Conservation (phyloP, 169 alveolate genomes). For the Amoebophrya sp. region DNA sequence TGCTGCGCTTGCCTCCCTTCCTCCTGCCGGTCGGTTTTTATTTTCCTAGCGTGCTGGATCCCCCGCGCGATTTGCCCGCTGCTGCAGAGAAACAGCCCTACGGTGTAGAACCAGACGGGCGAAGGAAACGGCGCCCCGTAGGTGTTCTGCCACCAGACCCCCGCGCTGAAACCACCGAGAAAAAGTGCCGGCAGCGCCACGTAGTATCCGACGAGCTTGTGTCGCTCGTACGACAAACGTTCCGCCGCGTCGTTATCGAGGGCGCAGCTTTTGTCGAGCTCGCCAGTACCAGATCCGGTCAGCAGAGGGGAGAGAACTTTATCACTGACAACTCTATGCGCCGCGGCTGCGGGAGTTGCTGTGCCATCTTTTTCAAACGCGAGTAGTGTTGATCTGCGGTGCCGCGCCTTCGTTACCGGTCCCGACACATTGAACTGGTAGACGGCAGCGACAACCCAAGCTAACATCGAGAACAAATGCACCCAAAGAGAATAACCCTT, state of each 20-base stretch:
- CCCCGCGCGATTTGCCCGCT: background rate
- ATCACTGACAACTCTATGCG: too few relatives aligned
- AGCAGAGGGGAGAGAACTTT: too few relatives aligned
- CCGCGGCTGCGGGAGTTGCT: too few relatives aligned
- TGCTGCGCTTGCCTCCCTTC: background rate
- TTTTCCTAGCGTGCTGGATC: background rate
- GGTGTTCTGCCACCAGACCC: conserved; percentile 4
- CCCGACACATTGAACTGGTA: too few relatives aligned
- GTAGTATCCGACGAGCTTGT: background rate
- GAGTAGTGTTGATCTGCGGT: too few relatives aligned
- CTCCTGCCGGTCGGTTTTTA: background rate
- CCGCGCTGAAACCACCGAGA: background rate
- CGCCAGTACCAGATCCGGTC: too few relatives aligned
- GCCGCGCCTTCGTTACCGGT: too few relatives aligned
- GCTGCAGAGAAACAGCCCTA: background rate
- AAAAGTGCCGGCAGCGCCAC: background rate
- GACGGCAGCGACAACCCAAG: too few relatives aligned
- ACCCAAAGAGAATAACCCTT: too few relatives aligned
- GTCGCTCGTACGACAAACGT: background rate
- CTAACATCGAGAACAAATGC: too few relatives aligned
- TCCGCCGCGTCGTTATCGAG: background rate
- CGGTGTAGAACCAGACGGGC: background rate
- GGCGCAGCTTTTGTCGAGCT: too few relatives aligned
- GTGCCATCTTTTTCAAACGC: too few relatives aligned
- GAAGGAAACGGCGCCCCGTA: background rate